Evolutionary conservation across 129 eudicot species (phyloP).

Genomic region (Flaveria trinervia): DNA sequence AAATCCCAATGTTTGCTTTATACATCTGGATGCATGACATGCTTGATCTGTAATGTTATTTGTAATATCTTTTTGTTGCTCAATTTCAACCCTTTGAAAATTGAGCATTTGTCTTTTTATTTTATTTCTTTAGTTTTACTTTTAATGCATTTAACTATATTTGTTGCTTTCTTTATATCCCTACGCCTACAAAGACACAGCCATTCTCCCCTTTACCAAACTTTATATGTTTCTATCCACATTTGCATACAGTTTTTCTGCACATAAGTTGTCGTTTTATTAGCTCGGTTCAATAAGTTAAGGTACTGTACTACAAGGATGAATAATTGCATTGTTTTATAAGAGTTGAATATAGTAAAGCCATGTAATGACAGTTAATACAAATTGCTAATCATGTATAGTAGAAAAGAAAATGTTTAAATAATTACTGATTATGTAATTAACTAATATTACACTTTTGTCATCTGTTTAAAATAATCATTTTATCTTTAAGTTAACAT

Average conservation of each 20-base stretch:
- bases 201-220: constrained; percentile 16
- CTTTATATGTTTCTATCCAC: constrained; percentile 19
- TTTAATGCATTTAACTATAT: neutral
- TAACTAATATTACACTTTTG: no score
- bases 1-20: neutral
- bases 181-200: constrained; percentile 4
- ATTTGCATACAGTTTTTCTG: neutral
- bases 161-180: neutral
- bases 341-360: no score
- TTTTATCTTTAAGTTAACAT: no score
- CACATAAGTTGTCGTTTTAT: neutral
- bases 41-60: neutral
- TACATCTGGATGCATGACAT: constrained; percentile 33
- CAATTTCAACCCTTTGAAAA: constrained; percentile 32
- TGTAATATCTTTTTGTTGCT: constrained; percentile 21
- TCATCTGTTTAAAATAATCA: no score
- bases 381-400: no score
- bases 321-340: no score
- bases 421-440: no score
- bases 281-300: neutral
- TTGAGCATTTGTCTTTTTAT: constrained; percentile 7
- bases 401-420: no score
- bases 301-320: no score
- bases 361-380: no score
- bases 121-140: neutral